A percentile compares a stretch with the other conserved stretches of the same genome.
These are phyloP conservation scores for Candida vartiovaarae DNA, from an alignment of 805 yeast genomes.

Conservation along the genomic window DNA sequence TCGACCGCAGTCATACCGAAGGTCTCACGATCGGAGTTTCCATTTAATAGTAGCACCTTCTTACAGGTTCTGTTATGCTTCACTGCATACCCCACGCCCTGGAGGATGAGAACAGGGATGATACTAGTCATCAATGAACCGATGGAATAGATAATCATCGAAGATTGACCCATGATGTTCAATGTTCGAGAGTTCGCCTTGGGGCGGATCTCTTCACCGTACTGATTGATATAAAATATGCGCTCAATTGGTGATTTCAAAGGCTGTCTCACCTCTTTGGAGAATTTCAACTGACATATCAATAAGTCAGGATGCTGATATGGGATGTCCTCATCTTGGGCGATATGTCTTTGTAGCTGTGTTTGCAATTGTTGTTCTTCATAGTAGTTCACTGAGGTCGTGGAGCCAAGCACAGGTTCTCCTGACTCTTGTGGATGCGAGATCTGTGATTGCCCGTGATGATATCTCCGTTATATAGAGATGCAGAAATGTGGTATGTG, in stretches of 20 bases:
- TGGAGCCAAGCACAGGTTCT: conserved; percentile 7
- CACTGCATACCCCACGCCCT: conserved; percentile 66
- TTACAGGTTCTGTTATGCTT: conserved; percentile 25
- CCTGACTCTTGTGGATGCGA: conserved; percentile 62
- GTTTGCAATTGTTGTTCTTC: conserved; percentile 3
- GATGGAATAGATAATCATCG: conserved; percentile 64
- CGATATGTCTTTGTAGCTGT: neutral
- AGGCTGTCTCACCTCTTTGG: conserved; percentile 48
- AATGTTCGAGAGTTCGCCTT: conserved; percentile 58
- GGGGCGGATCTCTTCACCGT: conserved; percentile 82
- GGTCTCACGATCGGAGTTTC: conserved; percentile 75
- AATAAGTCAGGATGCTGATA: conserved; percentile 75
- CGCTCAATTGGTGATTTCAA: conserved; percentile 68
- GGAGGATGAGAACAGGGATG: conserved; percentile 66
- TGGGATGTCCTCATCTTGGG: conserved; percentile 45
- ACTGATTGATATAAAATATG: conserved; percentile 75
- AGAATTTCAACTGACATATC: conserved; percentile 67
- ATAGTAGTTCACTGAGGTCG: conserved; percentile 14
- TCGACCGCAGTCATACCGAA: conserved; percentile 54
- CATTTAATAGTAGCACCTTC: conserved; percentile 65
- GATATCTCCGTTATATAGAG: conserved; percentile 57
- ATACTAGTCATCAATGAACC: conserved; percentile 89
- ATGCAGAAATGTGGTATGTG: conserved; percentile 80
- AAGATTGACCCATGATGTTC: conserved; percentile 40
- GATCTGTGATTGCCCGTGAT: conserved; percentile 92